Evolutionary conservation across 768 basidiomycete species (phyloP).

Genomic region (Macrolepiota dolichaula): DNA sequence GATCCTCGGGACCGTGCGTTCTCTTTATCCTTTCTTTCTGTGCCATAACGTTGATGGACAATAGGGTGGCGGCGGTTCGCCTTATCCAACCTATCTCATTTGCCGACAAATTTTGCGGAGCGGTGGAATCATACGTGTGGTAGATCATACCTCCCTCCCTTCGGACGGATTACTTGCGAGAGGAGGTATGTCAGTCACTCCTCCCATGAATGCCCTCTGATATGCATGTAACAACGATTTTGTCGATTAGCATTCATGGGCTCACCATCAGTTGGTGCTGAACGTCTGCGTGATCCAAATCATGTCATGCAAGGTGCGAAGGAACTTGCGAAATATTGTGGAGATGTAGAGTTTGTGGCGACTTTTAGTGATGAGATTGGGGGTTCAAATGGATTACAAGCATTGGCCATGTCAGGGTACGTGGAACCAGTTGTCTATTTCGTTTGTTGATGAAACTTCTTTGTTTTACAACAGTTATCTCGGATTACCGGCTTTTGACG

Average conservation of each 20-base stretch:
- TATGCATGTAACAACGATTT: background rate
- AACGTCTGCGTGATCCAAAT: slow-evolving; percentile 22
- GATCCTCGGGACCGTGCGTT: slow-evolving; percentile 45
- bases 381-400: slow-evolving; percentile 41
- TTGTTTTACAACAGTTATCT: slow-evolving; percentile 24
- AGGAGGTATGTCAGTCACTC: slow-evolving; percentile 17
- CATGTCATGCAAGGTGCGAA: slow-evolving; percentile 21
- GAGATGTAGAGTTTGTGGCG: slow-evolving; percentile 24
- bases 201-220: background rate
- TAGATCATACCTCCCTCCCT: slow-evolving; percentile 39
- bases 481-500: slow-evolving; percentile 38
- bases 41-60: background rate
- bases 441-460: background rate
- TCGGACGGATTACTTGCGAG: slow-evolving; percentile 36
- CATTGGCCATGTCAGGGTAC: slow-evolving; percentile 30
- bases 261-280: slow-evolving; percentile 31
- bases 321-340: slow-evolving; percentile 29
- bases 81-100: slow-evolving; percentile 48
- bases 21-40: background rate
- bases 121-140: slow-evolving; percentile 41
- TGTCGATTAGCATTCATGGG: slow-evolving; percentile 31
- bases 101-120: slow-evolving; percentile 49
- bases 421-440: slow-evolving; percentile 5
- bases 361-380: slow-evolving; percentile 39
- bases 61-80: slow-evolving; percentile 59